These are phyloP conservation scores for Neopestalotiopsis sp. DNA, from an alignment of 2,329 filamentous ascomycete genomes.

Conservation along the genomic window DNA sequence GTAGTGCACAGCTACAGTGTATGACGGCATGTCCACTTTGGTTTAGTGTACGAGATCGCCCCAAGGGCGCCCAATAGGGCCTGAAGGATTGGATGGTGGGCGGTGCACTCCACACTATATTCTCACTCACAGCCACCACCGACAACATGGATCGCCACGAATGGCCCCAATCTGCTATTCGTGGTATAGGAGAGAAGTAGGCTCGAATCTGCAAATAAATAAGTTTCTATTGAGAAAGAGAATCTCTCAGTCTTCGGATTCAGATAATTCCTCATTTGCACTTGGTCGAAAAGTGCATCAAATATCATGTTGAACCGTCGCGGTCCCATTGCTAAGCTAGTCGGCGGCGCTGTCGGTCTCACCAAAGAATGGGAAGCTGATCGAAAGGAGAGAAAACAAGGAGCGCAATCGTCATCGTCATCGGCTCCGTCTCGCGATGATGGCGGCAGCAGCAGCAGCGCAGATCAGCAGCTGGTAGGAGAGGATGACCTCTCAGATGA, in stretches of 20 bases:
- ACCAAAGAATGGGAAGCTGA: constrained; percentile 9
- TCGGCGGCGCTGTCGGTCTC: constrained; percentile 10
- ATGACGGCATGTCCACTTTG: too few relatives aligned
- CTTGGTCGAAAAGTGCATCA: neutral
- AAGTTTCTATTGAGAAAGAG: neutral
- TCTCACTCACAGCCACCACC: neutral
- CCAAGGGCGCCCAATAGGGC: too few relatives aligned
- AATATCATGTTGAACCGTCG: constrained; percentile 4
- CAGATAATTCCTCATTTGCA: neutral
- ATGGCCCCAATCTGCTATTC: neutral
- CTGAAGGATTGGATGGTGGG: too few relatives aligned
- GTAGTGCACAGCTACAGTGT: too few relatives aligned
- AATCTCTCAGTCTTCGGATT: neutral
- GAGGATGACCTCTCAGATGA: neutral
- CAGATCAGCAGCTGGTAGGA: neutral
- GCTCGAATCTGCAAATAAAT: neutral
- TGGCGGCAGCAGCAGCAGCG: too few relatives aligned
- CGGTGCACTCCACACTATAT: too few relatives aligned
- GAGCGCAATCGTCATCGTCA: neutral
- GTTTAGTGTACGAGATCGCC: too few relatives aligned
- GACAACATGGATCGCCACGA: neutral
- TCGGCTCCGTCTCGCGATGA: neutral
- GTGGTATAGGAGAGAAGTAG: neutral
- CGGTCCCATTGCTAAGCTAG: constrained; percentile 12
- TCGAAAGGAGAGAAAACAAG: constrained; percentile 6